Conservation (phyloP, 768 basidiomycete genomes). For the Peribolospora baueri region DNA sequence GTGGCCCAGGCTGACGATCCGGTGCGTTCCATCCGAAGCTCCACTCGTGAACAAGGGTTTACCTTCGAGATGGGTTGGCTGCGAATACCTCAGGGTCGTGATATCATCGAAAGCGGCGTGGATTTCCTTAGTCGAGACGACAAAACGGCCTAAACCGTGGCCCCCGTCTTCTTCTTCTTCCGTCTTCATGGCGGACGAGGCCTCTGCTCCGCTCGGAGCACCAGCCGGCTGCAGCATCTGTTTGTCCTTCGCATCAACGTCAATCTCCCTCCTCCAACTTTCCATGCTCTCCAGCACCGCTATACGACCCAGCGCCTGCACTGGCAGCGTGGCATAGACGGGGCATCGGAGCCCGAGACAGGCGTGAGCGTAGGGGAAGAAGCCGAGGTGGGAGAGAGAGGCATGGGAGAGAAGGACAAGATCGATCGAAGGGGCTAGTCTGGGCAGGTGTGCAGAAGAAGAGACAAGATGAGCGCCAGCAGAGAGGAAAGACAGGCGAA, state of each 20-base stretch:
- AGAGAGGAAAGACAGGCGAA: background rate
- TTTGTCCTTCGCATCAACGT: constrained; percentile 10
- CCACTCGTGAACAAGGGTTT: constrained; percentile 8
- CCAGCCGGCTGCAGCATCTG: constrained; percentile 4
- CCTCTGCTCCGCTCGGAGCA: background rate
- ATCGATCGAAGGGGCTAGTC: constrained; percentile 55
- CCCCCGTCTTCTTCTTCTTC: constrained; percentile 38
- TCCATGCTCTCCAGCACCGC: constrained; percentile 73
- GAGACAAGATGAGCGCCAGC: background rate
- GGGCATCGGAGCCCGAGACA: constrained; percentile 53
- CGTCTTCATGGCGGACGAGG: background rate
- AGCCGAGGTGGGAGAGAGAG: constrained; percentile 61
- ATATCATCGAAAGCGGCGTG: constrained; percentile 79
- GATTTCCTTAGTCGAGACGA: constrained; percentile 60
- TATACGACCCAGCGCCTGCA: constrained; percentile 83
- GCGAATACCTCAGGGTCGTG: constrained; percentile 78
- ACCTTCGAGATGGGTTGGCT: constrained; percentile 88
- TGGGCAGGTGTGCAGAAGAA: constrained; percentile 15
- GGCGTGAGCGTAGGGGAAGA: constrained; percentile 79
- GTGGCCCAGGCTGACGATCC: too few species aligned
- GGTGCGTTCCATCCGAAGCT: constrained; percentile 1
- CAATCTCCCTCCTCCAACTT: constrained; percentile 26
- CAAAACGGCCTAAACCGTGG: constrained; percentile 1
- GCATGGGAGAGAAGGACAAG: constrained; percentile 87
- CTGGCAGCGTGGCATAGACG: constrained; percentile 79